Base-by-base conservation (phyloP, 1,139 yeast species). In the Magnusiomyces ingens region DNA sequence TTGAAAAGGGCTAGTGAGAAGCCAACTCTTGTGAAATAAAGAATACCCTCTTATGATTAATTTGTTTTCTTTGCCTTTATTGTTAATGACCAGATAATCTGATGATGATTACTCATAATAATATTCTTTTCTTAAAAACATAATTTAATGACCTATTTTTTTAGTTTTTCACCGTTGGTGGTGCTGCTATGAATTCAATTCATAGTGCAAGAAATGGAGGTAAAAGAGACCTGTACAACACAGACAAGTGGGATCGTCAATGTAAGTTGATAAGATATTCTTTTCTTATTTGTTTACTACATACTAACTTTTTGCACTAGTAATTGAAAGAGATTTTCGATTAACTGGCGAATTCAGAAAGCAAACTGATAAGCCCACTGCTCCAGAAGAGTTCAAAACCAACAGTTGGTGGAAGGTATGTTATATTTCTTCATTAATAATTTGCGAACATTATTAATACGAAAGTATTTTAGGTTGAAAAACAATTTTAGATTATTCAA, bases 341-440 rank as follows among this genome's bases (percentile, higher is more conserved):
- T 73, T 87, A 63, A 87, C 95, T 11, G 95, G 95, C 22, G 76
- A 76, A 47, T 75, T 73, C 63, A 77, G 95, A 65, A 91, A 84
- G 26, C 94, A 86, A 67, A 70, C 78, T 51, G 82, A 80, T 59
- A 80, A 77, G 52, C 78, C 91, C 8, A 71, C 77, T 51, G 95
- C 95, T 11, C 90, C 91, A 42, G 91, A 84, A 59, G 78, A 77
- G 49, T 87, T 81, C 72, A 80, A 79, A 68, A 75, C 79, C 44
- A 80, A 78, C 65, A 77, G 81, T 35, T 62, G 70, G 58, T 73
- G 77, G 77, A 73, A 72, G 69, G 55, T 55, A 40, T 18, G 56
- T 48, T 10, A 37, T 37, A 37, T 37, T 4, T 4, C 18, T 13
- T n/a, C 5, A 12, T 37, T 37, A 37, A 37, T 15, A 12, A 37